phyloP scores from a whole-genome alignment of 164 flowering plant genomes.

The Umbilicus rupestris region DNA sequence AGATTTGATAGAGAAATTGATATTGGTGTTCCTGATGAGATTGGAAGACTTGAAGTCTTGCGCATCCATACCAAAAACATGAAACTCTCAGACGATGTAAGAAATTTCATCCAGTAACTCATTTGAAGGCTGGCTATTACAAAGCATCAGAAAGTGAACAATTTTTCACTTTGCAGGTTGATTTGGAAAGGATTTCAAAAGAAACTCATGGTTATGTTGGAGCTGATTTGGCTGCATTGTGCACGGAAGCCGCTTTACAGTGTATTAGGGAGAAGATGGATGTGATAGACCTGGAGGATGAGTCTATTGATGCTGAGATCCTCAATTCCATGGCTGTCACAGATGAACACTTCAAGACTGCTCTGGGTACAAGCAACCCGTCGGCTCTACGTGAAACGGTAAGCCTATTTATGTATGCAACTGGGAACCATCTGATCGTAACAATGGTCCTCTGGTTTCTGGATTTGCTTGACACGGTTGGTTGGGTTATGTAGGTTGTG shows the following conservation, averaged over 20 bases:
- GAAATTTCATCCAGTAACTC: not conserved
- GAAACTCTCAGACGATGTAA: slow-evolving; percentile 29
- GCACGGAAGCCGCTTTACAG: slow-evolving; percentile 31
- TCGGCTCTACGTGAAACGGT: slow-evolving; percentile 30
- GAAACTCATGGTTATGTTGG: slow-evolving; percentile 28
- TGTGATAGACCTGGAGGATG: slow-evolving; percentile 29
- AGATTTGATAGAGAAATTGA: slow-evolving; percentile 33
- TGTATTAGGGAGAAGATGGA: slow-evolving; percentile 31
- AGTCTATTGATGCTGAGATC: slow-evolving; percentile 26
- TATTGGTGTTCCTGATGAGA: slow-evolving; percentile 33
- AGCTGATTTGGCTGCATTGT: slow-evolving; percentile 28
- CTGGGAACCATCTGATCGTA: not conserved
- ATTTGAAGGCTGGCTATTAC: not conserved
- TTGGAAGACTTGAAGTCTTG: slow-evolving; percentile 30
- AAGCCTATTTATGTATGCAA: slow-evolving; percentile 3
- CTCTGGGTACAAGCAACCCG: slow-evolving; percentile 28
- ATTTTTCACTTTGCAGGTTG: slow-evolving; percentile 15
- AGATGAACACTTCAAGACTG: slow-evolving; percentile 25
- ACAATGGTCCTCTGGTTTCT: not conserved
- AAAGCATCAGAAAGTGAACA: not conserved
- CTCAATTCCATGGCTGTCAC: slow-evolving; percentile 29
- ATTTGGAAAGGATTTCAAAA: slow-evolving; percentile 22
- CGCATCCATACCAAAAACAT: slow-evolving; percentile 35
- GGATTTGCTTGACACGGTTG: not conserved
- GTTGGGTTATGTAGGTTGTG: slow-evolving; percentile 17